Conservation (phyloP, 192 early-diverging fungal genomes). For the Paraglomus occultum region DNA sequence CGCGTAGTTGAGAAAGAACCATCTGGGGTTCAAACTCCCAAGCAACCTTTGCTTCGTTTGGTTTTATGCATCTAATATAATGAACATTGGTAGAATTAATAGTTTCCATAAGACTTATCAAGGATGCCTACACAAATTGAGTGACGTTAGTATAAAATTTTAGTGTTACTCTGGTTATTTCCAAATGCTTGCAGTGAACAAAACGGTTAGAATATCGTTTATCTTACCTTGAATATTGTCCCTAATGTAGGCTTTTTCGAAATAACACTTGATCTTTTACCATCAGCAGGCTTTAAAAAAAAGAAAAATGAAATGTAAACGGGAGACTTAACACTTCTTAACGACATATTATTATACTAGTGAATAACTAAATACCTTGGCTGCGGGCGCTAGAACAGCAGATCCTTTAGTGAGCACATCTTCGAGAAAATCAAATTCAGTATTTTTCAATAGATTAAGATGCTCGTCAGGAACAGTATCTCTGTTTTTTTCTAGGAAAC, state of each 20-base stretch:
- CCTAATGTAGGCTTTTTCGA: slow-evolving; percentile 89
- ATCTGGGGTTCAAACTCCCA: slow-evolving; percentile 94
- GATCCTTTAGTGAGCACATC: slow-evolving; percentile 71
- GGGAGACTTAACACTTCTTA: neutral
- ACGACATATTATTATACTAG: slow-evolving; percentile 29
- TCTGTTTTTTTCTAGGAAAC: slow-evolving; percentile 98
- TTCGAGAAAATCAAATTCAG: slow-evolving; percentile 76
- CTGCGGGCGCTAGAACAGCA: slow-evolving; percentile 39
- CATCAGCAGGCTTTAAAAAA: slow-evolving; percentile 22
- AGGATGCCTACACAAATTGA: slow-evolving; percentile 57
- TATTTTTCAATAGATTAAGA: slow-evolving; percentile 72
- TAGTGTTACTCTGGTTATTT: neutral
- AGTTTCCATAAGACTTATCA: slow-evolving; percentile 94
- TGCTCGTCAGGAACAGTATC: slow-evolving; percentile 96
- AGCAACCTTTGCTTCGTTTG: slow-evolving; percentile 90
- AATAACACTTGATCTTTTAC: slow-evolving; percentile 51
- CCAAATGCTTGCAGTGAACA: neutral
- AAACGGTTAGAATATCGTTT: neutral
- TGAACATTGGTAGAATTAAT: slow-evolving; percentile 90
- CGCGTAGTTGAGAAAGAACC: slow-evolving; percentile 91
- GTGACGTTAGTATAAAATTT: neutral
- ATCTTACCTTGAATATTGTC: slow-evolving; percentile 84
- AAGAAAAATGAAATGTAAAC: no score
- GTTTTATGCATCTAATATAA: slow-evolving; percentile 99
- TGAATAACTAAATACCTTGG: slow-evolving; percentile 38